Evolutionary conservation across 495 filamentous ascomycete genomes (phyloP).

Genomic region (Xylaria intraflava): DNA sequence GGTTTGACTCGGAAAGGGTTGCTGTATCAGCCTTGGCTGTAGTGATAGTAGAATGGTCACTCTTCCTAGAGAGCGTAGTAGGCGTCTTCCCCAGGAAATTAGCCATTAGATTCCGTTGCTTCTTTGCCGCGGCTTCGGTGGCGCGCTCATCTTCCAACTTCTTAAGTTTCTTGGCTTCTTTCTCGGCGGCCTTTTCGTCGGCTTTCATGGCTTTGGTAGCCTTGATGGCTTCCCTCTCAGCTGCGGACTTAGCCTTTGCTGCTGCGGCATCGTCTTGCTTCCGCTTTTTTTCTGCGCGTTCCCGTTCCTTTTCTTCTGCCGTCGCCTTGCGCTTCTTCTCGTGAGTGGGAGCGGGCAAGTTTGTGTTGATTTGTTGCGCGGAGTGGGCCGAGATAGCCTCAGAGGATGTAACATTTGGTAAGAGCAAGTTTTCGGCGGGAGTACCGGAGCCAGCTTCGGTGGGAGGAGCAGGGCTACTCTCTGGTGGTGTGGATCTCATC

Average conservation of each 20-base stretch:
- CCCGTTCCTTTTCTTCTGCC: constrained; percentile 45
- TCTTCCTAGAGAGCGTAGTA: constrained; percentile 17
- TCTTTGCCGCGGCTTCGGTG: constrained; percentile 50
- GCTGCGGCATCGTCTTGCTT: constrained; percentile 39
- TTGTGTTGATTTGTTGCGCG: constrained; percentile 3
- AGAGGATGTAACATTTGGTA: constrained; percentile 22
- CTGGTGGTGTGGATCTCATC: constrained; percentile 19
- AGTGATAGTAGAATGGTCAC: constrained; percentile 24
- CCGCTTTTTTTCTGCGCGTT: constrained; percentile 48
- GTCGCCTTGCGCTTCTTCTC: constrained; percentile 17
- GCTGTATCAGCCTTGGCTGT: constrained; percentile 16
- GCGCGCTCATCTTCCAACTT: constrained; percentile 46
- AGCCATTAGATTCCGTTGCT: constrained; percentile 52
- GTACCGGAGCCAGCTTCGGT: constrained; percentile 33
- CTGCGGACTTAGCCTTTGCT: constrained; percentile 21
- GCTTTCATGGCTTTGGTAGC: constrained; percentile 30
- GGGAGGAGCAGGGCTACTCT: constrained; percentile 25
- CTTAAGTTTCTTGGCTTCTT: constrained; percentile 33
- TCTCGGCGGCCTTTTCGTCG: constrained; percentile 32
- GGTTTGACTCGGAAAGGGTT: constrained; percentile 8
- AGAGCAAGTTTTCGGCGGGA: constrained; percentile 20
- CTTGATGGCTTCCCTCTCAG: constrained; percentile 34
- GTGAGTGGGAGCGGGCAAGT: neutral
- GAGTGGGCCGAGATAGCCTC: constrained; percentile 1
- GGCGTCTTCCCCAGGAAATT: constrained; percentile 39